phyloP scores from a whole-genome alignment of 495 filamentous ascomycete species.

The Endocarpon pusillum region DNA sequence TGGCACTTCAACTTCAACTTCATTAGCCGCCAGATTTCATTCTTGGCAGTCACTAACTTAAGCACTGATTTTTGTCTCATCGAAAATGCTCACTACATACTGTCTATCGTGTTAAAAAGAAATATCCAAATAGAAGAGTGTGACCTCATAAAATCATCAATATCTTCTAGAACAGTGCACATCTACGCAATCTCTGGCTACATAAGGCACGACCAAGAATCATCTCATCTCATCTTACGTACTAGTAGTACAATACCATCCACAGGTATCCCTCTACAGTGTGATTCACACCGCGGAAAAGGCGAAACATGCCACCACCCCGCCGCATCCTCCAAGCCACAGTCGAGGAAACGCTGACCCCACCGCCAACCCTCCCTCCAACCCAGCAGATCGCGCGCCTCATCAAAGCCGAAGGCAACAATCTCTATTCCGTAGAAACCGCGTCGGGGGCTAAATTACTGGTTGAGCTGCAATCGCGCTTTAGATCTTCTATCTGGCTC shows the following conservation, averaged over 20 bases:
- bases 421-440: slow-evolving; percentile 57
- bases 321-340: slow-evolving; percentile 59
- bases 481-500: slow-evolving; percentile 84
- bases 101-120: too few species aligned
- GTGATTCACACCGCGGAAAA: neutral
- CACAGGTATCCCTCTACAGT: neutral
- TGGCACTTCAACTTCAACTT: too few species aligned
- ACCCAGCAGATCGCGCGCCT: slow-evolving; percentile 58
- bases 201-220: neutral
- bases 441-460: slow-evolving; percentile 32
- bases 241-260: too few species aligned
- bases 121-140: too few species aligned
- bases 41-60: too few species aligned
- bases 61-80: too few species aligned
- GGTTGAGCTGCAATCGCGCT: slow-evolving; percentile 62
- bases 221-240: neutral
- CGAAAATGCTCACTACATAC: too few species aligned
- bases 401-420: slow-evolving; percentile 71
- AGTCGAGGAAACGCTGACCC: slow-evolving; percentile 55
- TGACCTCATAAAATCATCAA: too few species aligned
- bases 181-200: neutral
- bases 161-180: too few species aligned
- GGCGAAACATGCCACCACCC: slow-evolving; percentile 46
- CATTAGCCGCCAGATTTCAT: too few species aligned
- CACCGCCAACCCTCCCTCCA: slow-evolving; percentile 45